Conservation (phyloP, 306 rosid species). For the Dalbergia cultrata region DNA sequence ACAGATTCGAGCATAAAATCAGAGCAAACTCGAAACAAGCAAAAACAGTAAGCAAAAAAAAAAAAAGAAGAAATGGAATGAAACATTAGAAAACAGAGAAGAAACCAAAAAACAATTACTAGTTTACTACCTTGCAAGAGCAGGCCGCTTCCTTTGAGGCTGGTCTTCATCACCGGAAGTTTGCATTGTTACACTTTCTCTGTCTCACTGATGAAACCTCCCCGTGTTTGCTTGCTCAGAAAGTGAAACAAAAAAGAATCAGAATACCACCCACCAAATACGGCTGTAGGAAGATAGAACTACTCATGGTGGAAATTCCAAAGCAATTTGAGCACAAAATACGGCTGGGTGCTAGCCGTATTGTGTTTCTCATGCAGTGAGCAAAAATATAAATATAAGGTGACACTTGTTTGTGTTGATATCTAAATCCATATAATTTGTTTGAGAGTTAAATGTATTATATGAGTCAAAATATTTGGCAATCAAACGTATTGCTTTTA, state of each 20-base stretch:
- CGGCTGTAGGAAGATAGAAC: no score
- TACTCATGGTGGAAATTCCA: no score
- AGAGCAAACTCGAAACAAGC: not conserved
- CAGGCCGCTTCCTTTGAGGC: conserved; percentile 87
- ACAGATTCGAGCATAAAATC: conserved; percentile 28
- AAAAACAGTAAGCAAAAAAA: not conserved
- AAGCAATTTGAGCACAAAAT: no score
- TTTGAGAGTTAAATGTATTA: no score
- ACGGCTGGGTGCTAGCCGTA: no score
- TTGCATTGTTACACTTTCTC: conserved; percentile 51
- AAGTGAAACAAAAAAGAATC: conserved; percentile 54
- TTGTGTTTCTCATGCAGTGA: no score
- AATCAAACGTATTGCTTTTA: no score
- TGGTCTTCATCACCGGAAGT: conserved; percentile 69
- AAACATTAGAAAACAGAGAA: not conserved
- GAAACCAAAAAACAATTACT: not conserved
- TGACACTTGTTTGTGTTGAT: no score
- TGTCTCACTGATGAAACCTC: conserved; percentile 14
- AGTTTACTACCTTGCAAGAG: conserved; percentile 81
- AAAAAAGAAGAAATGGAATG: not conserved
- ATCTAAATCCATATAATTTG: no score
- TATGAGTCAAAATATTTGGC: no score
- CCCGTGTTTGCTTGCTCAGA: conserved; percentile 56
- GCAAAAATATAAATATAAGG: no score
- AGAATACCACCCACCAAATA: no score